Conservation (phyloP, 2,329 filamentous ascomycete species). For the Pseudopithomyces chartarum region DNA sequence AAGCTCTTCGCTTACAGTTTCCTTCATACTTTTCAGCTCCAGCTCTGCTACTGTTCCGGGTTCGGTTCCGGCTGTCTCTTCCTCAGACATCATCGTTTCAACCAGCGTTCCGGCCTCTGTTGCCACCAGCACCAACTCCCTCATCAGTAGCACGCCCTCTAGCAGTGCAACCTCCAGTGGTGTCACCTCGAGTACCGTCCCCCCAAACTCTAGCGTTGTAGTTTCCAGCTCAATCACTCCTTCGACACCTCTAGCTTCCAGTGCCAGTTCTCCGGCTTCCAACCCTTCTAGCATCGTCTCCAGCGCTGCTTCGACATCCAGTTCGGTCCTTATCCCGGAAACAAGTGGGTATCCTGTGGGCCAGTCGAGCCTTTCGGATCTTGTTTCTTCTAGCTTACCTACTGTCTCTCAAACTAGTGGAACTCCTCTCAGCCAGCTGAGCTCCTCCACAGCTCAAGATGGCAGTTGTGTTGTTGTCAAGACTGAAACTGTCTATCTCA, state of each 20-base stretch:
- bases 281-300: background rate
- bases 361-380: background rate
- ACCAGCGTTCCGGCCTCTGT: background rate
- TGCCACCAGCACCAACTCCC: background rate
- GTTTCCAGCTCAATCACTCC: background rate
- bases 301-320: background rate
- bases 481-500: background rate
- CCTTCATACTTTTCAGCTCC: background rate
- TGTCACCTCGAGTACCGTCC: background rate
- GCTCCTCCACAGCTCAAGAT: background rate
- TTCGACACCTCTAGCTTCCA: background rate
- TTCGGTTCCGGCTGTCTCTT: background rate
- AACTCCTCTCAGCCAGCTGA: background rate
- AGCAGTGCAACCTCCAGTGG: background rate
- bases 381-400: background rate
- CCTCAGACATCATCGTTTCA: background rate
- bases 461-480: background rate
- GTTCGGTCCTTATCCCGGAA: background rate
- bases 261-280: background rate
- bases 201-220: background rate
- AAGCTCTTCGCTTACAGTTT: background rate
- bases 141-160: background rate
- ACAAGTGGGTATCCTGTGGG: background rate
- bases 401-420: background rate
- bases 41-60: background rate